Conservation (phyloP, 1,284 basidiomycete genomes). For the Lentinus polychrous region DNA sequence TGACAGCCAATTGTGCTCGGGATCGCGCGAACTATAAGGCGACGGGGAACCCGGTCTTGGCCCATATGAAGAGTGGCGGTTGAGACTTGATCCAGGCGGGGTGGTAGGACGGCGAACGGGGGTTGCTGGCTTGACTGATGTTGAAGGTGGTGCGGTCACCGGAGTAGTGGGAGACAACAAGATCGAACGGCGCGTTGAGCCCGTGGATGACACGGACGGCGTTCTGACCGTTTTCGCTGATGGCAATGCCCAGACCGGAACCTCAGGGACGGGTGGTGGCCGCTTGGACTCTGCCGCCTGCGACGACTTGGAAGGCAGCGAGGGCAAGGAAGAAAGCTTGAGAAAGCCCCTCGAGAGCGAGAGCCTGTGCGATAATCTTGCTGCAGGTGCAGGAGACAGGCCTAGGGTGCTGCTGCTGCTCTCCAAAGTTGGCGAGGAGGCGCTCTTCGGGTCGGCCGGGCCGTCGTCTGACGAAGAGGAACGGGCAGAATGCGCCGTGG, state of each 20-base stretch:
- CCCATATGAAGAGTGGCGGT: neutral
- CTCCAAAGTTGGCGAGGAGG: neutral
- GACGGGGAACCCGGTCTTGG: slow-evolving; percentile 9
- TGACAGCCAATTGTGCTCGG: slow-evolving; percentile 33
- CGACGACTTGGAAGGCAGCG: slow-evolving; percentile 3
- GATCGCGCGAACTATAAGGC: slow-evolving; percentile 13
- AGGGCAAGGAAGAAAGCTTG: slow-evolving; percentile 8
- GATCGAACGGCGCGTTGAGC: neutral
- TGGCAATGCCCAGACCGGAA: slow-evolving; percentile 11
- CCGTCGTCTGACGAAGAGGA: neutral
- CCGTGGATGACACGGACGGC: slow-evolving; percentile 1
- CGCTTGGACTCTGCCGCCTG: neutral
- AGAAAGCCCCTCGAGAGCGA: slow-evolving; percentile 10
- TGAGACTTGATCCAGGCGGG: neutral
- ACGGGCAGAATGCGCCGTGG: neutral
- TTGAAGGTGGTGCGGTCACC: neutral
- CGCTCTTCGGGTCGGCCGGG: neutral
- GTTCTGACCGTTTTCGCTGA: neutral
- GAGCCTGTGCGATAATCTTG: slow-evolving; percentile 5
- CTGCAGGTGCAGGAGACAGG: neutral
- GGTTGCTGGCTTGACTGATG: neutral
- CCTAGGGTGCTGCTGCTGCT: neutral
- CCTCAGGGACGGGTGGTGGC: slow-evolving; percentile 10
- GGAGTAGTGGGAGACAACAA: neutral
- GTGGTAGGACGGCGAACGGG: slow-evolving; percentile 9